Conservation (phyloP, 352 stramenopile species). For the Lagenidium giganteum region DNA sequence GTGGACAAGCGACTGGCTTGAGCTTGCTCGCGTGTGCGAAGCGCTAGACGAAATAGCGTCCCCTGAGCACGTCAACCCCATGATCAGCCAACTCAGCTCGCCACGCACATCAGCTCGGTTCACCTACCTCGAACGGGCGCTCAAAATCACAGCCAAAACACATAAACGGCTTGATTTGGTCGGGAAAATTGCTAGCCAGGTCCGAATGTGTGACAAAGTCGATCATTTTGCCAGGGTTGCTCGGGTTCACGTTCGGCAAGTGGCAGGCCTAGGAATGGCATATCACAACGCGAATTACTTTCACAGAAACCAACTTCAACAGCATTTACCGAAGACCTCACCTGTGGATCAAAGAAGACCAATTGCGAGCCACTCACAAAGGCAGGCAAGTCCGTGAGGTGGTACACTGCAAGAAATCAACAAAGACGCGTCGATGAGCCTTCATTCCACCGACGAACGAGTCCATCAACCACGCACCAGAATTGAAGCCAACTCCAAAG, state of each 20-base stretch:
- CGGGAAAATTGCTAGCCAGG: conserved; percentile 38
- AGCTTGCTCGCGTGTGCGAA: conserved; percentile 57
- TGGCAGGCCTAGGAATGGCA: conserved; percentile 39
- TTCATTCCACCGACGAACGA: conserved; percentile 6
- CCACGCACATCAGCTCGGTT: no score
- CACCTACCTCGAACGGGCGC: conserved; percentile 35
- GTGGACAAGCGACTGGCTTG: conserved; percentile 46
- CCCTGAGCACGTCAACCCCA: conserved; percentile 24
- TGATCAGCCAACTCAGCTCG: not conserved
- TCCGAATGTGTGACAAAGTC: conserved; percentile 44
- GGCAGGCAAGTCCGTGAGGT: conserved; percentile 83
- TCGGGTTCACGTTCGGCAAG: conserved; percentile 62
- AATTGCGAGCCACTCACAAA: conserved; percentile 86
- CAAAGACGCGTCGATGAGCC: not conserved
- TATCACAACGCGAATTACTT: conserved; percentile 7
- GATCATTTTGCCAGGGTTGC: conserved; percentile 68
- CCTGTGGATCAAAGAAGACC: conserved; percentile 87
- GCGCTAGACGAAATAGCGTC: conserved; percentile 63
- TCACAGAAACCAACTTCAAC: conserved; percentile 1
- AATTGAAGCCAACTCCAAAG: conserved; percentile 90
- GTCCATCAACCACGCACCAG: conserved; percentile 20
- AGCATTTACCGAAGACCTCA: not conserved
- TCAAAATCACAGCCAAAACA: conserved; percentile 64
- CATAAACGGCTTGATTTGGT: conserved; percentile 50
- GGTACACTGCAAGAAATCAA: conserved; percentile 56